phyloP scores from a whole-genome alignment of 2,329 filamentous ascomycete genomes.

The Fusarium sp. region DNA sequence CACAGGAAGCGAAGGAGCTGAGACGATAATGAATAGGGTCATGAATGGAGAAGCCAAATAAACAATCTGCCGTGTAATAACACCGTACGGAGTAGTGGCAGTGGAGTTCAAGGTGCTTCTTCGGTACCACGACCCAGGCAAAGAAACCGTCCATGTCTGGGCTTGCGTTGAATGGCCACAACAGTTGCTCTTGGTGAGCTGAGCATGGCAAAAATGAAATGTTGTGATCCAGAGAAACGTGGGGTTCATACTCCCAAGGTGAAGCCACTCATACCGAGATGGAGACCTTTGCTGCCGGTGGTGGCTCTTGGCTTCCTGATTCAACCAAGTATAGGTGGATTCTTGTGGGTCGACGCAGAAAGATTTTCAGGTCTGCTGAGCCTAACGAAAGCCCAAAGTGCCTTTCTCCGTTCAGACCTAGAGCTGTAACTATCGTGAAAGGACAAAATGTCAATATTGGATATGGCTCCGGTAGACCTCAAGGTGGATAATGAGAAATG shows the following conservation, averaged over 20 bases:
- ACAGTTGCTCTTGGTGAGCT: background rate
- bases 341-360: constrained; percentile 16
- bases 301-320: constrained; percentile 40
- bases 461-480: constrained; percentile 13
- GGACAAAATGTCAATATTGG: constrained; percentile 33
- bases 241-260: constrained; percentile 26
- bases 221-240: constrained; percentile 25
- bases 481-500: constrained; percentile 30
- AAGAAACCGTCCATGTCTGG: constrained; percentile 13
- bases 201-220: constrained; percentile 17
- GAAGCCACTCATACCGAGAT: constrained; percentile 33
- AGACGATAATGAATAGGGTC: background rate
- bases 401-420: background rate
- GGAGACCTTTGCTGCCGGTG: constrained; percentile 9
- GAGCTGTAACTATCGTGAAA: constrained; percentile 16
- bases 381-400: constrained; percentile 6
- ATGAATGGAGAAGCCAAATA: constrained; percentile 5
- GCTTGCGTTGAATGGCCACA: constrained; percentile 15
- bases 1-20: background rate
- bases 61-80: constrained; percentile 18
- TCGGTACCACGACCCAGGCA: constrained; percentile 24
- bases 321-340: constrained; percentile 30
- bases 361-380: constrained; percentile 45
- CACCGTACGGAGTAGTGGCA: constrained; percentile 20
- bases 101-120: constrained; percentile 37